A percentile compares a stretch with the other conserved stretches of the same genome.
Conservation (phyloP, 2,329 filamentous ascomycete genomes). For the Zymoseptoria ardabiliae region DNA sequence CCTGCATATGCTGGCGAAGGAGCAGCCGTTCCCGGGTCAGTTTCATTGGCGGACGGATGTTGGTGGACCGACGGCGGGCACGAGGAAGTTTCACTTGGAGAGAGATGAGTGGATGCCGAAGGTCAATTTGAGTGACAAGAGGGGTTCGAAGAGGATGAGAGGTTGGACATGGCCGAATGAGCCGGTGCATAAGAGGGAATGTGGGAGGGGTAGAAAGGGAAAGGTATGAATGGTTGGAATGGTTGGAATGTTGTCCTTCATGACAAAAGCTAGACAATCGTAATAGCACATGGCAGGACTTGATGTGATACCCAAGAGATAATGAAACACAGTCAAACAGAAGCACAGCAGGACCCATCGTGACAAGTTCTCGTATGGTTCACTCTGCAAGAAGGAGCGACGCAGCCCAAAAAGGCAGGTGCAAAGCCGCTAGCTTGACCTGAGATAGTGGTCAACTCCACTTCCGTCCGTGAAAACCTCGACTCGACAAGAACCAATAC, state of each 20-base stretch:
- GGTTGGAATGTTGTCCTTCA: not conserved
- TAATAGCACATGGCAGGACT: not conserved
- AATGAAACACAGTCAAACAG: not conserved
- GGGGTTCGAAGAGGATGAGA: constrained; percentile 63
- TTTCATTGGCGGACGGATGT: constrained; percentile 61
- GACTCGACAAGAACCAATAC: not conserved
- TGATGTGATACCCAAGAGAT: not conserved
- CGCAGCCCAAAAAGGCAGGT: not conserved
- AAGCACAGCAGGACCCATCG: not conserved
- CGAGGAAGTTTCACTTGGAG: constrained; percentile 60
- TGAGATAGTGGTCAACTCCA: not conserved
- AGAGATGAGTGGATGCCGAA: constrained; percentile 70
- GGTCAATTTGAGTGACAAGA: constrained; percentile 66
- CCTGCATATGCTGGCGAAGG: constrained; percentile 62
- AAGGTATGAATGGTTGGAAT: constrained; percentile 1
- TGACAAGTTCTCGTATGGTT: not conserved
- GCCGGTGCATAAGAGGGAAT: constrained; percentile 62
- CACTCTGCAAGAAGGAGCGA: not conserved
- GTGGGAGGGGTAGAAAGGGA: constrained; percentile 47
- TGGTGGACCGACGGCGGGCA: constrained; percentile 66
- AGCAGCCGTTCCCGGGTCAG: constrained; percentile 53
- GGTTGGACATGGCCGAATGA: constrained; percentile 75
- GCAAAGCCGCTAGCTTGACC: not conserved
- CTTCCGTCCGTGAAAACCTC: not conserved
- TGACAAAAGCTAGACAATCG: not conserved